These are phyloP conservation scores for Pichia sp. DNA, from an alignment of 1,139 yeast genomes.

Conservation along the genomic window DNA sequence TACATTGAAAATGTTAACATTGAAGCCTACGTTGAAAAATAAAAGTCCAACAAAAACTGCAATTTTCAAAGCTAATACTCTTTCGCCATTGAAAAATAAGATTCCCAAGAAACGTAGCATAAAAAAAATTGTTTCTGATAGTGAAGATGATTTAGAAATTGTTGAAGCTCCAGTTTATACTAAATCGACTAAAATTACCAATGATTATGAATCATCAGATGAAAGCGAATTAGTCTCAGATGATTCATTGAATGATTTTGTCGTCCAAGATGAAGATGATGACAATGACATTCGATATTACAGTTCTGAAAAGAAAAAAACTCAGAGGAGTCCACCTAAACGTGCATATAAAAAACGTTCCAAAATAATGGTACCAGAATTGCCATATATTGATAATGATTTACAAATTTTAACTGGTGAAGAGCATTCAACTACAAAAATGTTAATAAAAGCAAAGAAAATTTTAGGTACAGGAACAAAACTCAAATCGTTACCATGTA, in stretches of 20 bases:
- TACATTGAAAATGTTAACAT: slow-evolving; percentile 28
- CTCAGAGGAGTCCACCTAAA: not conserved
- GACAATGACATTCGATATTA: not conserved
- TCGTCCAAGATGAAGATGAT: slow-evolving; percentile 1
- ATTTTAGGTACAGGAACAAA: slow-evolving; percentile 61
- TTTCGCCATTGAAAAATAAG: slow-evolving; percentile 1
- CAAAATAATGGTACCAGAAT: slow-evolving; percentile 7
- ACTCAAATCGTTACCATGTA: slow-evolving; percentile 68
- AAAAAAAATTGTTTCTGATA: not conserved
- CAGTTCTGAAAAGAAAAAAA: not conserved
- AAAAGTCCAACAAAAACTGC: not conserved
- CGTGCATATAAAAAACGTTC: slow-evolving; percentile 24
- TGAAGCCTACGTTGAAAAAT: slow-evolving; percentile 23
- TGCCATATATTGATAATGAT: slow-evolving; percentile 17
- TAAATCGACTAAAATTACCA: too few species aligned
- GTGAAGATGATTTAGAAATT: slow-evolving; percentile 4
- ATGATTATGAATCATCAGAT: too few species aligned
- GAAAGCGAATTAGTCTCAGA: too few species aligned
- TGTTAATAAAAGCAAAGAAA: slow-evolving; percentile 51
- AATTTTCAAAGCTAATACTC: too few species aligned
- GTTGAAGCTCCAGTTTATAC: too few species aligned
- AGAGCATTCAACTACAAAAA: slow-evolving; percentile 15
- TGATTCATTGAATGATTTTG: not conserved
- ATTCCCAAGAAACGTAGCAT: not conserved
- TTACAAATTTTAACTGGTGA: slow-evolving; percentile 13